Evolutionary conservation across 2,329 filamentous ascomycete species (phyloP).

Genomic region (Cytospora chrysosperma): DNA sequence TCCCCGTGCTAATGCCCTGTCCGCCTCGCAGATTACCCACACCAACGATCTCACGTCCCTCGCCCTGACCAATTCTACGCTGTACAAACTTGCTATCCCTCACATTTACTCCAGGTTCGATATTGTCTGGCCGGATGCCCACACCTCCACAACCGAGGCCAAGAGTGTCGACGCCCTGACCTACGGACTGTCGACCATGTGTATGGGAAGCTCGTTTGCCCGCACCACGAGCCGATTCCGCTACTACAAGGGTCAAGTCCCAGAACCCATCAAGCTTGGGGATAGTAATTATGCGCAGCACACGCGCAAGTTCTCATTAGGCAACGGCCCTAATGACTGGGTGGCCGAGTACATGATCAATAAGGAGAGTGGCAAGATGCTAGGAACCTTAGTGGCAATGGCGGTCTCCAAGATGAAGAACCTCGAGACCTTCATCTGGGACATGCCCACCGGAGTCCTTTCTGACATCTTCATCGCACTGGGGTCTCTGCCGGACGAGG

Average conservation of each 20-base stretch:
- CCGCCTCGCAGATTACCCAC: conserved; percentile 64
- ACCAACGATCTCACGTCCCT: conserved; percentile 80
- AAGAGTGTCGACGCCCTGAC: conserved; percentile 79
- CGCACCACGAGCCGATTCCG: conserved; percentile 38
- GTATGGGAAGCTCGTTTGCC: conserved; percentile 59
- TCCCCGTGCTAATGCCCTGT: conserved; percentile 7
- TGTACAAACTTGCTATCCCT: conserved; percentile 73
- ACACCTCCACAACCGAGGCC: conserved; percentile 61
- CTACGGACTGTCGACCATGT: conserved; percentile 76
- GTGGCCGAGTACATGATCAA: conserved; percentile 79
- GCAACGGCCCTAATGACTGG: conserved; percentile 78
- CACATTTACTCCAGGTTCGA: conserved; percentile 84
- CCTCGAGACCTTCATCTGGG: conserved; percentile 80
- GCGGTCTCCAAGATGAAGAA: conserved; percentile 80
- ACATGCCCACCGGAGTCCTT: conserved; percentile 83
- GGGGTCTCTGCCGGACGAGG: conserved; percentile 65
- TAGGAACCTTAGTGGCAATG: conserved; percentile 77
- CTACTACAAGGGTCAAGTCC: conserved; percentile 26
- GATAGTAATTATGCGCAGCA: conserved; percentile 74
- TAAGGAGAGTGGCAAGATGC: conserved; percentile 83
- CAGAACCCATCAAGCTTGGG: conserved; percentile 31
- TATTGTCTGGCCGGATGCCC: conserved; percentile 81
- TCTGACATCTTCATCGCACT: conserved; percentile 80
- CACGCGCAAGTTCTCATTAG: conserved; percentile 78
- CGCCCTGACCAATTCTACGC: conserved; percentile 73